phyloP scores from a whole-genome alignment of 805 yeast genomes.

The Candida tammaniensis region DNA sequence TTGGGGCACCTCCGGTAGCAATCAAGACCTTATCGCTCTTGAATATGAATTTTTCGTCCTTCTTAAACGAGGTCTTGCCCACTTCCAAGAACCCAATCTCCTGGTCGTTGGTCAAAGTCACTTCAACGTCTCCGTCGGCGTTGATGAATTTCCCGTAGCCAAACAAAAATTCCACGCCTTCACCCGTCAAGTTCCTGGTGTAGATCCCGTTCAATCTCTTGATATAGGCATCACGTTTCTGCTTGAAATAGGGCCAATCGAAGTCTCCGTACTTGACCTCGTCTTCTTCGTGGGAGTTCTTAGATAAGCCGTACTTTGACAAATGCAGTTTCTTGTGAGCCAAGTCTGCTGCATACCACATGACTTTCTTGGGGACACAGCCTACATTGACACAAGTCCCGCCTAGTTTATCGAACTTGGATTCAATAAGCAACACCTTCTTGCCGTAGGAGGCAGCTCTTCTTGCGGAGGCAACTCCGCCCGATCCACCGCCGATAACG shows the following conservation, averaged over 20 bases:
- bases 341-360: constrained; percentile 96
- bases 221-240: constrained; percentile 89
- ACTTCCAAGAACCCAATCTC: constrained; percentile 31
- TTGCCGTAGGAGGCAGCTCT: constrained; percentile 95
- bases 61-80: constrained; percentile 24
- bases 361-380: constrained; percentile 97
- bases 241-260: constrained; percentile 79
- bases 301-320: constrained; percentile 75
- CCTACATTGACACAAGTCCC: constrained; percentile 99
- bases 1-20: constrained; percentile 92
- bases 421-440: constrained; percentile 78
- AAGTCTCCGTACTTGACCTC: constrained; percentile 53
- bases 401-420: constrained; percentile 67
- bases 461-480: constrained; percentile 98
- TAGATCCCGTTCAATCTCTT: constrained; percentile 88
- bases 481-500: constrained; percentile 99
- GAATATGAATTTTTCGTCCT: constrained; percentile 57
- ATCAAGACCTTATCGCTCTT: constrained; percentile 81
- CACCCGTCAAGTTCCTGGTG: constrained; percentile 80
- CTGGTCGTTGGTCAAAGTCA: constrained; percentile 47
- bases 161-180: constrained; percentile 80
- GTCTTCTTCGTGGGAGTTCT: constrained; percentile 42
- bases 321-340: constrained; percentile 77
- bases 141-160: constrained; percentile 82
- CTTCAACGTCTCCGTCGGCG: constrained; percentile 71